Conservation (phyloP, 768 basidiomycete species). For the Tulasnella sp. region DNA sequence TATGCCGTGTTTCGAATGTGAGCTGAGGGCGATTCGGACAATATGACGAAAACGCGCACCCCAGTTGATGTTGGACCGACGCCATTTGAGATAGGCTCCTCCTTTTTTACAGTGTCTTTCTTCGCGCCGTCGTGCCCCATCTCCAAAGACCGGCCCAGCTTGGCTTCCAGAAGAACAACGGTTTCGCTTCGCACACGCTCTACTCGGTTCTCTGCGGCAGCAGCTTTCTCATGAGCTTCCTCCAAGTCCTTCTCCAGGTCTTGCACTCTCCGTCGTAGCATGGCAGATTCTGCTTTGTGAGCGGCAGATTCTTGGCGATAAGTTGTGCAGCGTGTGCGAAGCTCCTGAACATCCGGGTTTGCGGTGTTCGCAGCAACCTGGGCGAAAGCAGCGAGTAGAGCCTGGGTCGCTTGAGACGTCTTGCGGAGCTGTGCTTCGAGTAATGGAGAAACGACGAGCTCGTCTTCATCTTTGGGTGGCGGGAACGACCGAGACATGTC, state of each 20-base stretch:
- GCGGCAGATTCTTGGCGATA: constrained; percentile 38
- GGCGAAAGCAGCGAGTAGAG: constrained; percentile 47
- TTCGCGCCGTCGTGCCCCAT: constrained; percentile 17
- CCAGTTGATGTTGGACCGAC: not conserved
- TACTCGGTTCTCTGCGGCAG: constrained; percentile 45
- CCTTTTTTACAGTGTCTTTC: too few species aligned
- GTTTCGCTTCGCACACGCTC: constrained; percentile 49
- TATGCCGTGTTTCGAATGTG: not conserved
- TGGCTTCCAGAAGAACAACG: constrained; percentile 36
- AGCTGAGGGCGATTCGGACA: not conserved
- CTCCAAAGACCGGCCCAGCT: not conserved
- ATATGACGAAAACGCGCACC: constrained; percentile 1
- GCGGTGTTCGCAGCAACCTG: constrained; percentile 31
- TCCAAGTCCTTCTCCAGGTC: constrained; percentile 41
- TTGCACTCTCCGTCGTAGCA: constrained; percentile 31
- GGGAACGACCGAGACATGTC: constrained; percentile 4
- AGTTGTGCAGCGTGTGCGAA: constrained; percentile 29
- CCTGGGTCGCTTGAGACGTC: constrained; percentile 46
- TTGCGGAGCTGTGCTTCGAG: constrained; percentile 35
- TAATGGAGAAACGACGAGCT: not conserved
- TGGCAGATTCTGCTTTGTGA: constrained; percentile 45
- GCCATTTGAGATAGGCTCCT: constrained; percentile 30
- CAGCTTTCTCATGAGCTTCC: constrained; percentile 39
- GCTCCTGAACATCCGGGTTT: constrained; percentile 27
- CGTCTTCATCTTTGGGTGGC: not conserved